phyloP scores from a whole-genome alignment of 768 basidiomycete species.

The Rubroboletus pulcherrimus region DNA sequence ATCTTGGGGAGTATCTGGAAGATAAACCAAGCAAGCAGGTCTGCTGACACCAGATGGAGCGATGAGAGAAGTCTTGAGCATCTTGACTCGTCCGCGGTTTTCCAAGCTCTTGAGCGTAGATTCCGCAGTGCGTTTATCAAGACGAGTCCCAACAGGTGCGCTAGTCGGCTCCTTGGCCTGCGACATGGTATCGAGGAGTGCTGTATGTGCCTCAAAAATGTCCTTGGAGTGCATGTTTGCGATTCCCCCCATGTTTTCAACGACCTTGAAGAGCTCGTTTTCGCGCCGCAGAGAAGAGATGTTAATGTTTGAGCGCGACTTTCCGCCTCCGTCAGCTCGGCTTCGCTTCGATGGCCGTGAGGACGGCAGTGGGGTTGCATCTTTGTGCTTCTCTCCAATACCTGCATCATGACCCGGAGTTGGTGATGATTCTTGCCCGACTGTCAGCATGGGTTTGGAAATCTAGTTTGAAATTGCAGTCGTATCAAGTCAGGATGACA shows the following conservation, averaged over 20 bases:
- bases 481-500: neutral
- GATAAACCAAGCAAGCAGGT: constrained; percentile 59
- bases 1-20: constrained; percentile 53
- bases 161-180: constrained; percentile 67
- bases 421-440: neutral
- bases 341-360: constrained; percentile 22
- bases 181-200: constrained; percentile 54
- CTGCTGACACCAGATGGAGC: constrained; percentile 57
- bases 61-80: constrained; percentile 61
- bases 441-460: neutral
- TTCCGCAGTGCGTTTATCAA: constrained; percentile 71
- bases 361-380: neutral
- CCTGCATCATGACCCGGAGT: neutral
- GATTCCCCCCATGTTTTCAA: constrained; percentile 67
- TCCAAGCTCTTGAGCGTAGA: constrained; percentile 60
- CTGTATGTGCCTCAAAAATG: constrained; percentile 62
- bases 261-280: constrained; percentile 67
- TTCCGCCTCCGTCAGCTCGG: constrained; percentile 11
- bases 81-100: constrained; percentile 62
- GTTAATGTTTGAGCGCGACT: constrained; percentile 47
- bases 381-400: constrained; percentile 16
- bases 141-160: constrained; percentile 59
- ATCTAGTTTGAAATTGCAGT: neutral
- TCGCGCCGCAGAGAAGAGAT: constrained; percentile 77
- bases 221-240: constrained; percentile 64